These are phyloP conservation scores for Coemansia sp. DNA, from an alignment of 192 early-diverging fungal species.

Conservation along the genomic window DNA sequence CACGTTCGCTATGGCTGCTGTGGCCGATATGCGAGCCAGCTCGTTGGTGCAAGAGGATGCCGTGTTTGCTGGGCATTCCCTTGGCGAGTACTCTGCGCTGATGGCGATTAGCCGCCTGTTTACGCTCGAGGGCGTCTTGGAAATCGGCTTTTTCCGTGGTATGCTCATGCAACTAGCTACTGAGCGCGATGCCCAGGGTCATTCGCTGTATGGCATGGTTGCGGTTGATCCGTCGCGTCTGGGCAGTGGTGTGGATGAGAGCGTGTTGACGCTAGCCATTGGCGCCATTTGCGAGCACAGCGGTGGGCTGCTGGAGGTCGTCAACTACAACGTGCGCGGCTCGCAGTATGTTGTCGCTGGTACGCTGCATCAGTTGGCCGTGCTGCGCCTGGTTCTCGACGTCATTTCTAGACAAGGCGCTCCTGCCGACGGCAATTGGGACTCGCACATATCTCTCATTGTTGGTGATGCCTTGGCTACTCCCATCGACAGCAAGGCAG, in stretches of 20 bases:
- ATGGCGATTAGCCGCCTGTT: slow-evolving; percentile 77
- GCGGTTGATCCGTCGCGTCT: slow-evolving; percentile 88
- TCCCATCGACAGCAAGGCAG: slow-evolving; percentile 61
- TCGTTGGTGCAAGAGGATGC: slow-evolving; percentile 76
- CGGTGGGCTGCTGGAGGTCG: slow-evolving; percentile 78
- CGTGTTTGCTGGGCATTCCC: slow-evolving; percentile 86
- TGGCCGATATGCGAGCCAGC: slow-evolving; percentile 82
- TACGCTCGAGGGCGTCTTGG: slow-evolving; percentile 75
- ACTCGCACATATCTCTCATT: slow-evolving; percentile 70
- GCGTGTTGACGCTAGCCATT: slow-evolving; percentile 65
- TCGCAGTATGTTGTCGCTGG: slow-evolving; percentile 93
- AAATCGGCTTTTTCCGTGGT: slow-evolving; percentile 91
- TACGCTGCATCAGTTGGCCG: slow-evolving; percentile 69
- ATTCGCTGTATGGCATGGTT: slow-evolving; percentile 91
- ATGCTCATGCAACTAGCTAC: slow-evolving; percentile 96
- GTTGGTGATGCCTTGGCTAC: slow-evolving; percentile 62
- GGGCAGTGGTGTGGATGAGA: slow-evolving; percentile 68
- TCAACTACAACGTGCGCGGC: slow-evolving; percentile 94
- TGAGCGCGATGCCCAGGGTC: slow-evolving; percentile 69
- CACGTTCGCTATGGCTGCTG: slow-evolving; percentile 80
- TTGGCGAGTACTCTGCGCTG: slow-evolving; percentile 90
- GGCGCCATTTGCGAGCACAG: slow-evolving; percentile 70
- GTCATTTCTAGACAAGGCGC: slow-evolving; percentile 65
- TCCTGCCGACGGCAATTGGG: slow-evolving; percentile 74
- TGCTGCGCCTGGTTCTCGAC: slow-evolving; percentile 77